Conservation (phyloP, 2,329 filamentous ascomycete species). For the Colletotrichum godetiae region DNA sequence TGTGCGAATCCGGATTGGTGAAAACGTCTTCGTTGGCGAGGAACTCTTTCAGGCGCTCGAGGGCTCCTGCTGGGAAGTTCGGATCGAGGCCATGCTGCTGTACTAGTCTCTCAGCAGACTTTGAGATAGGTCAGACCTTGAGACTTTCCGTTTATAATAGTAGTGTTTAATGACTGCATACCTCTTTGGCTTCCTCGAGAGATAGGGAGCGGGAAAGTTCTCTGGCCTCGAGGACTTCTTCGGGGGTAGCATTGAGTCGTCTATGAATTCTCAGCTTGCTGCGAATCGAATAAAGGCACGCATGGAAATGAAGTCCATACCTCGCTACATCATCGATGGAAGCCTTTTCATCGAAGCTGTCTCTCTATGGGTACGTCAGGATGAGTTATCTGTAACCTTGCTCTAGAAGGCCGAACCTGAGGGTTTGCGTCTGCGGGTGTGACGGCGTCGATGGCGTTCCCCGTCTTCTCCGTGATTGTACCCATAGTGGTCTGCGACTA, state of each 20-base stretch:
- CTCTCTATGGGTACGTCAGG: background rate
- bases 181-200: conserved; percentile 11
- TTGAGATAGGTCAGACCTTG: conserved; percentile 31
- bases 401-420: background rate
- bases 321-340: conserved; percentile 20
- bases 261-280: background rate
- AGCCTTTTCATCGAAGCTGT: conserved; percentile 17
- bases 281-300: too few species aligned
- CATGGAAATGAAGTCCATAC: background rate
- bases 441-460: conserved; percentile 1
- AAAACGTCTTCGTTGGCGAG: conserved; percentile 41
- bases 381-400: fast-evolving
- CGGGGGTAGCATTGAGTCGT: conserved; percentile 39
- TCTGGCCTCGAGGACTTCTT: conserved; percentile 41
- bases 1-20: conserved; percentile 41
- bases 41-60: conserved; percentile 54
- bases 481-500: background rate
- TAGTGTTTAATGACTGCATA: background rate
- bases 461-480: background rate
- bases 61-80: conserved; percentile 56
- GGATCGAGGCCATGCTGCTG: conserved; percentile 57
- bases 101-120: conserved; percentile 43
- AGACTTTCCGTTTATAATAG: too few species aligned
- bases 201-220: conserved; percentile 20
- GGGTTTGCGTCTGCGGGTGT: background rate